A percentile compares a stretch with the other conserved stretches of the same genome.
These are phyloP conservation scores for Aspergillus carlsbadensis DNA, from an alignment of 495 filamentous ascomycete species.

Conservation along the genomic window DNA sequence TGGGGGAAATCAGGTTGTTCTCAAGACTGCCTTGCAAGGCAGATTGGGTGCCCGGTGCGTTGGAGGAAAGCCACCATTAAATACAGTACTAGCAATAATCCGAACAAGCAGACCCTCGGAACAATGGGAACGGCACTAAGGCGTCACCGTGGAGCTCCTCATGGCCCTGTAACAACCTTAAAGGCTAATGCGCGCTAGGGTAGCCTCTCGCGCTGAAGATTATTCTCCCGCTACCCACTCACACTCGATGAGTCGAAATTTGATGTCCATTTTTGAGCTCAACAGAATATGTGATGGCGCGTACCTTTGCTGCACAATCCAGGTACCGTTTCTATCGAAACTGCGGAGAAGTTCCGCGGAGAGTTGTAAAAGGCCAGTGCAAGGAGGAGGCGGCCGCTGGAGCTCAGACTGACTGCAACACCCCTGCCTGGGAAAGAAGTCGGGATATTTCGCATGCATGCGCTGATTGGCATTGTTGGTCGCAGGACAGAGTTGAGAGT, in stretches of 20 bases:
- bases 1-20: neutral
- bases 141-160: constrained; percentile 11
- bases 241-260: neutral
- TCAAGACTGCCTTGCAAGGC: constrained; percentile 10
- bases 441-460: neutral
- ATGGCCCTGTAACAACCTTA: constrained; percentile 20
- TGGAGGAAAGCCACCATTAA: neutral
- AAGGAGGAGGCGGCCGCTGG: too few relatives aligned
- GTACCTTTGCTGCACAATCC: neutral
- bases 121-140: neutral
- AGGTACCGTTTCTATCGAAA: constrained; percentile 11
- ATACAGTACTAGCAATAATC: neutral
- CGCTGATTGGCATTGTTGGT: neutral
- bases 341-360: neutral
- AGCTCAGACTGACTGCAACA: too few relatives aligned
- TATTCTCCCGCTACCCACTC: neutral
- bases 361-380: too few relatives aligned
- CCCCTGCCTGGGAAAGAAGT: too few relatives aligned
- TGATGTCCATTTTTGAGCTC: neutral
- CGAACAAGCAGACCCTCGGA: neutral
- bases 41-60: constrained; percentile 4
- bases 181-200: constrained; percentile 6
- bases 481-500: neutral
- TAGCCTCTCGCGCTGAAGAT: constrained; percentile 7
- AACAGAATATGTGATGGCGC: constrained; percentile 2